Conservation (phyloP, 2,329 filamentous ascomycete species). For the Ophiostoma quercus region DNA sequence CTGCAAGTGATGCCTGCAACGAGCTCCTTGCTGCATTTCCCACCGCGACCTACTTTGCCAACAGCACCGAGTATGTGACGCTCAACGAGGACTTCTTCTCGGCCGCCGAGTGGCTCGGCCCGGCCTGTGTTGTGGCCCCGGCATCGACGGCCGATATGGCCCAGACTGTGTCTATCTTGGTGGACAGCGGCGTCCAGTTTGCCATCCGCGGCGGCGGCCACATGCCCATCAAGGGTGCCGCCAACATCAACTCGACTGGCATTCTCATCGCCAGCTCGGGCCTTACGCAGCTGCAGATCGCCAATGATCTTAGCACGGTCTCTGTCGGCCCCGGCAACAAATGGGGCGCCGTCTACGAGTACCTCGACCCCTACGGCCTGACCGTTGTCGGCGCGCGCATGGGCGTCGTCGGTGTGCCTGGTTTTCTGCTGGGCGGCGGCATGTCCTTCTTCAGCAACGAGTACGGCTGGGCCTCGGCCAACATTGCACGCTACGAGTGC, state of each 20-base stretch:
- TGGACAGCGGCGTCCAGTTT: background rate
- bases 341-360: background rate
- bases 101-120: background rate
- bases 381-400: background rate
- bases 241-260: background rate
- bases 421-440: background rate
- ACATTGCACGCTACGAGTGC: background rate
- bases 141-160: background rate
- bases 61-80: too few species aligned
- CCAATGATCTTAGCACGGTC: background rate
- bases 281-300: background rate
- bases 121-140: background rate
- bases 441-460: background rate
- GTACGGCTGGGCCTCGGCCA: background rate
- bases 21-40: too few species aligned
- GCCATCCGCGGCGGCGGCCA: background rate
- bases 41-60: too few species aligned
- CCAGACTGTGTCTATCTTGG: background rate
- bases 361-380: background rate
- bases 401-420: background rate
- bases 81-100: background rate
- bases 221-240: constrained; percentile 1
- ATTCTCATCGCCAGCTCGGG: constrained; percentile 4
- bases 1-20: too few species aligned
- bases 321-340: background rate